A percentile compares a stretch with the other conserved stretches of the same genome.
Conservation (phyloP, 495 filamentous ascomycete genomes). For the Penicillium riverlandense region DNA sequence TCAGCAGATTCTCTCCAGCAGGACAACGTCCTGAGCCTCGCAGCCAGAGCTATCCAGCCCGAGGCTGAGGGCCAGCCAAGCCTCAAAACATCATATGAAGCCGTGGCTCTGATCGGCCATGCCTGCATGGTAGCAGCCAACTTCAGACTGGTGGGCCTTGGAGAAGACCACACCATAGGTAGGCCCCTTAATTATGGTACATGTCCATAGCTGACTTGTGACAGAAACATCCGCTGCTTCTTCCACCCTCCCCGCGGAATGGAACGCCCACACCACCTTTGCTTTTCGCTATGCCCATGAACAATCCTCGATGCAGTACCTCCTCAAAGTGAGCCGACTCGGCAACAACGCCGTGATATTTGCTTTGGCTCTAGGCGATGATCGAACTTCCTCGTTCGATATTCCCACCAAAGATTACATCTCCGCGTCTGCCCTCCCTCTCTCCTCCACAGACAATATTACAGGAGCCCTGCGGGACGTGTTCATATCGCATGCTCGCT, state of each 20-base stretch:
- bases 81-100: constrained; percentile 74
- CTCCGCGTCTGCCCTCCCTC: constrained; percentile 51
- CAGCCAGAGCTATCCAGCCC: constrained; percentile 22
- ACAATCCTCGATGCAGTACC: constrained; percentile 81
- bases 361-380: constrained; percentile 70
- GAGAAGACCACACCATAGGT: constrained; percentile 70
- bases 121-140: constrained; percentile 73
- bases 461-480: constrained; percentile 49
- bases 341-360: constrained; percentile 78
- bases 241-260: constrained; percentile 61
- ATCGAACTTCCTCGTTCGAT: constrained; percentile 73
- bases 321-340: constrained; percentile 75
- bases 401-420: constrained; percentile 70
- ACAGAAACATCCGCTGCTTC: constrained; percentile 44
- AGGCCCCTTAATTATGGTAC: constrained; percentile 4
- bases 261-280: constrained; percentile 66
- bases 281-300: constrained; percentile 83
- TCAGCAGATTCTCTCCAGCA: constrained; percentile 14
- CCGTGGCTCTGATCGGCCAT: constrained; percentile 76
- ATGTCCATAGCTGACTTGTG: constrained; percentile 1
- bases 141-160: constrained; percentile 76
- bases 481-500: constrained; percentile 65
- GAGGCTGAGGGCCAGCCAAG: constrained; percentile 29
- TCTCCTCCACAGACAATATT: constrained; percentile 32
- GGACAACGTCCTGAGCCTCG: constrained; percentile 28